Base-by-base conservation (phyloP, 2,329 filamentous ascomycete species). In the Westerdykella sp. region DNA sequence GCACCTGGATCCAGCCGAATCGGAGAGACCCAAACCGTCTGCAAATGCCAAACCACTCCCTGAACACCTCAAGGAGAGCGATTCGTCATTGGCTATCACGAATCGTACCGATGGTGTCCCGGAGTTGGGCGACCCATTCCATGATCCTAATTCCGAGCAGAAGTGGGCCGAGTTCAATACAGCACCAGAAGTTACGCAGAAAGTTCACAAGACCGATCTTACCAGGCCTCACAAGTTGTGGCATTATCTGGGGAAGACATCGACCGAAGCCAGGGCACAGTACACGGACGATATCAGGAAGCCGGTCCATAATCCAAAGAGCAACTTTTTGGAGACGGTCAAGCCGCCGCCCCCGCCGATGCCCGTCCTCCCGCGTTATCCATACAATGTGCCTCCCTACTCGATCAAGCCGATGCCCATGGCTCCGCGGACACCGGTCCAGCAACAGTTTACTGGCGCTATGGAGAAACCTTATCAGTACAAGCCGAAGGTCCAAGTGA, bases 261-360 rank as follows among this genome's bases (percentile, higher is more conserved):
- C 91, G 16, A 96, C 91, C 6, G 91, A 97, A 60, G 85, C 88
- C 42, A 89, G 84, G 65, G 84, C 89, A 21, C 88, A 94, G 63
- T 98, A 93, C 68, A 95, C 90, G 4, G 86, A 93, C 57, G 82
- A 95, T 67, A 79, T 77, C 35, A 70, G 68, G 45, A 73, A 72
- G 45, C 74, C 68, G n/a, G 71, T 71, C 37, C 76, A 87, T 65
- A 87, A 87, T 46, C 70, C 75, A 2, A 83, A 78, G 67, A 82
- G 81, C 52, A 85, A 84, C 60, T 90, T 84, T 65, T 66, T 89
- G 60, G 83, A 87, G 37, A 82, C 83, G 2, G 71, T 88, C 41
- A 68, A 68, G 44, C 66, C 67, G 6, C 53, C 56, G 39, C 57
- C 57, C n/a, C 54, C 59, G 13, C 55, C 56, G 5, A 56, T 65